A percentile compares a stretch with the other conserved stretches of the same genome.
phyloP scores from a whole-genome alignment of 176 grass and related monocot genomes.

The Aegilops speltoides region DNA sequence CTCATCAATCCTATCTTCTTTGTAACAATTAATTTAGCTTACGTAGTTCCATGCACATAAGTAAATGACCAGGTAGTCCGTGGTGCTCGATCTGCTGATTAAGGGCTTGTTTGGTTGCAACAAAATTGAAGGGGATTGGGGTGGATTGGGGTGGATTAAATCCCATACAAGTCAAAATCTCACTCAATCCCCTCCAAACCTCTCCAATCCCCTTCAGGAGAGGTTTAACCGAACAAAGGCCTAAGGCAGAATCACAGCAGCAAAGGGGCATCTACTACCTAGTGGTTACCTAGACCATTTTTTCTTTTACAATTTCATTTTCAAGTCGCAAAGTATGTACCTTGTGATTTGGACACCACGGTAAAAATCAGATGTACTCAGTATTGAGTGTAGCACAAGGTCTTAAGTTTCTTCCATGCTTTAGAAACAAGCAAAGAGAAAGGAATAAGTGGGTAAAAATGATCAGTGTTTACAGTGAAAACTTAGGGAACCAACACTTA shows the following conservation, averaged over 20 bases:
- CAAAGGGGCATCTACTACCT: not conserved
- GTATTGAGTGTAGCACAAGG: not conserved
- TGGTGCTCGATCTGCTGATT: not conserved
- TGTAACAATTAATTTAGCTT: not conserved
- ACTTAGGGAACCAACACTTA: not conserved
- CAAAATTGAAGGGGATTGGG: too few species aligned
- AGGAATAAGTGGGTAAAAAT: not conserved
- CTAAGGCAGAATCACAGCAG: not conserved
- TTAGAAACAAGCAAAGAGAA: not conserved
- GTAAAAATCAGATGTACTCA: not conserved
- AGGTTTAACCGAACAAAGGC: too few species aligned
- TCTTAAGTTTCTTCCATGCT: not conserved
- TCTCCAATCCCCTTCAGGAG: too few species aligned
- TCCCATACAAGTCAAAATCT: too few species aligned
- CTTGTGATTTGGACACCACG: not conserved
- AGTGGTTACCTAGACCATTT: not conserved
- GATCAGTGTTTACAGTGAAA: not conserved
- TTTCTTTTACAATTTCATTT: not conserved
- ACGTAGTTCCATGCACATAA: not conserved
- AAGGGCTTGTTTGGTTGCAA: too few species aligned
- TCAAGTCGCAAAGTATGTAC: not conserved
- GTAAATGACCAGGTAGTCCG: not conserved
- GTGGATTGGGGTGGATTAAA: too few species aligned
- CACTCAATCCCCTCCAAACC: too few species aligned
- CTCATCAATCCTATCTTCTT: not conserved